Evolutionary conservation across 108 stramenopile species (phyloP), one percentile per base, ranked within the genome.

Genomic region (Nitzschia sp.): DNA sequence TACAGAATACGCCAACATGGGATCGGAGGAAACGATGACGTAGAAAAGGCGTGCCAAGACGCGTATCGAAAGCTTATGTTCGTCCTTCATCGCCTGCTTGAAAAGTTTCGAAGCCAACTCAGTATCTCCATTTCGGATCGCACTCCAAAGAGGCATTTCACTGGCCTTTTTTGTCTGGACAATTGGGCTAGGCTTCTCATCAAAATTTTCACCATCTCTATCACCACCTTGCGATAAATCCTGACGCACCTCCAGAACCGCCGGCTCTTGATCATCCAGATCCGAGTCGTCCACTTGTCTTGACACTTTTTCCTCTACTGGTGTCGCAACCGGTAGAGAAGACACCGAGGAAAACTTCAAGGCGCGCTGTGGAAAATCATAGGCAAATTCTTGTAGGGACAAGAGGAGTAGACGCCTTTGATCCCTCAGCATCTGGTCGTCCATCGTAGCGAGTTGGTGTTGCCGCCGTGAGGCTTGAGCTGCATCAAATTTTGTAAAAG

Each of bases 351-450:
- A n/a, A n/a, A n/a, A n/a, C n/a, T n/a, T n/a, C n/a, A n/a, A n/a
- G n/a, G 21, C 21, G 21, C 21, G n/a, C 19, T 51, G 11, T 51
- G 49, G 61, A 42, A 62, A 42, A 26, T 15, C 27, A n/a, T 25
- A 31, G 3, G 25, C 42, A 2, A 34, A 26, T 6, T 42, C 61
- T 42, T 25, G 25, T 17, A 74, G 55, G 21, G 73, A 74, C n/a
- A 57, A 55, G 11, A 74, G 32, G 27, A 74, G 65, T 15, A 66
- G 29, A 24, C 55, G 33, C 73, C 65, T 66, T 17, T 64, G 42
- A 17, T 58, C 73, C 25, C 64, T 26, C 19, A 46, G 48, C 26
- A 28, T 13, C 2, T 51, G 49, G 1, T 67, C 54, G 5, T 67
- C 66, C 28, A 33, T n/a, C 11, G 46, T 35, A 15, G 54, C 66